A percentile compares a stretch with the other conserved stretches of the same genome.
Evolutionary conservation across 768 basidiomycete species (phyloP).

Genomic region (Tylopilus intermedius): DNA sequence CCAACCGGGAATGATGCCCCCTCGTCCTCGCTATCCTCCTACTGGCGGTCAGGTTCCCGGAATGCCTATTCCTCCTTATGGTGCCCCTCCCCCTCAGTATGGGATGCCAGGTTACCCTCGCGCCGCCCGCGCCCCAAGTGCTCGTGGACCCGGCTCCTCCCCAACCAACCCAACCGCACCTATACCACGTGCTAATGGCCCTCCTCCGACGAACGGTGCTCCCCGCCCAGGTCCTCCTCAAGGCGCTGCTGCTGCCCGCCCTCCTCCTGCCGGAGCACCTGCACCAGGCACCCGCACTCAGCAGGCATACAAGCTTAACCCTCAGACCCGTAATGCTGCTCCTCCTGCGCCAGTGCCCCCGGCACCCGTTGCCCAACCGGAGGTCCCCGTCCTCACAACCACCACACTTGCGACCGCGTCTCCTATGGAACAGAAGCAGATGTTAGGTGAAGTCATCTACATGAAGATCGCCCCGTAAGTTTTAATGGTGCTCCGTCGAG

Average conservation of each 20-base stretch:
- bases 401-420: constrained; percentile 54
- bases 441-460: constrained; percentile 95
- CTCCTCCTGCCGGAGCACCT: constrained; percentile 41
- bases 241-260: constrained; percentile 40
- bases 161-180: constrained; percentile 60
- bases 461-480: constrained; percentile 80
- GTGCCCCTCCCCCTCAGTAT: constrained; percentile 71
- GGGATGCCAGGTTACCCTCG: constrained; percentile 65
- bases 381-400: constrained; percentile 56
- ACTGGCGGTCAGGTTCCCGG: constrained; percentile 64
- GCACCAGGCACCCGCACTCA: constrained; percentile 37
- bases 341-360: constrained; percentile 31
- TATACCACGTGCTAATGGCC: constrained; percentile 61
- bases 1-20: constrained; percentile 84
- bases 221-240: constrained; percentile 43
- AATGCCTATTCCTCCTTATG: constrained; percentile 76
- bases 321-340: constrained; percentile 34
- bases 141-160: constrained; percentile 66
- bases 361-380: constrained; percentile 41
- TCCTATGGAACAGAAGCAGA: constrained; percentile 93
- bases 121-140: constrained; percentile 53
- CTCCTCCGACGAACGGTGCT: constrained; percentile 51
- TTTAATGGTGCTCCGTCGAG: not conserved
- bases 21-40: constrained; percentile 80
- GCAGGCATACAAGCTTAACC: constrained; percentile 31